These are phyloP conservation scores for Monilinia fructigena DNA, from an alignment of 2,329 filamentous ascomycete genomes.

Conservation along the genomic window DNA sequence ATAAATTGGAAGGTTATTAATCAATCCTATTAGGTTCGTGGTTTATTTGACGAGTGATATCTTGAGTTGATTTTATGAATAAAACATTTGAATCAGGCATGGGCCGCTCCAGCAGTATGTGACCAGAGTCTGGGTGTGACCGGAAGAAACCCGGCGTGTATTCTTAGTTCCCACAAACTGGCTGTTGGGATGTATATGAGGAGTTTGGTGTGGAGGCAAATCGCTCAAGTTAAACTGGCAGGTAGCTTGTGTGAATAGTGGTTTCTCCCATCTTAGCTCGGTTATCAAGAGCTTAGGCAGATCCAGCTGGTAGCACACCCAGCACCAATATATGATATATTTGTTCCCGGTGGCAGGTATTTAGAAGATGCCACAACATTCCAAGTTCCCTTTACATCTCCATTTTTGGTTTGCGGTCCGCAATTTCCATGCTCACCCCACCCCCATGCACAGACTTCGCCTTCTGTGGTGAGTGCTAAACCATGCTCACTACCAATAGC, in stretches of 20 bases:
- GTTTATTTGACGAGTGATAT: constrained; percentile 38
- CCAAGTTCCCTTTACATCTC: constrained; percentile 67
- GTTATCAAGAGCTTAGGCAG: constrained; percentile 38
- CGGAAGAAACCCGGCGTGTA: neutral
- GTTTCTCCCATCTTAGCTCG: neutral
- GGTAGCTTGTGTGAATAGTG: neutral
- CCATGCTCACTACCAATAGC: constrained; percentile 87
- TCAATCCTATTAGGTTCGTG: constrained; percentile 35
- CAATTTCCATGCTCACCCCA: constrained; percentile 99
- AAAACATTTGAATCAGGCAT: neutral
- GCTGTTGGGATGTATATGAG: neutral
- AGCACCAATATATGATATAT: constrained; percentile 66
- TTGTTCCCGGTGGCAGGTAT: constrained; percentile 51
- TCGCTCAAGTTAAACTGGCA: neutral
- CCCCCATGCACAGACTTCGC: constrained; percentile 79
- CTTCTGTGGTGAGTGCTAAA: constrained; percentile 65
- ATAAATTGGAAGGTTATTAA: constrained; percentile 32
- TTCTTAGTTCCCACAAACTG: neutral
- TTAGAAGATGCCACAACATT: constrained; percentile 63
- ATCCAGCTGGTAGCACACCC: constrained; percentile 91
- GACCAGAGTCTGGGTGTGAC: neutral
- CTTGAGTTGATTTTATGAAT: neutral
- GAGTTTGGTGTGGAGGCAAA: neutral
- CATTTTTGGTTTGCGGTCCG: constrained; percentile 62
- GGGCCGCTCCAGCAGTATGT: neutral